Percentiles rank a stretch among this genome's conserved stretches.
phyloP scores from a whole-genome alignment of 2,329 filamentous ascomycete genomes.

The Sphaerulina populicola region DNA sequence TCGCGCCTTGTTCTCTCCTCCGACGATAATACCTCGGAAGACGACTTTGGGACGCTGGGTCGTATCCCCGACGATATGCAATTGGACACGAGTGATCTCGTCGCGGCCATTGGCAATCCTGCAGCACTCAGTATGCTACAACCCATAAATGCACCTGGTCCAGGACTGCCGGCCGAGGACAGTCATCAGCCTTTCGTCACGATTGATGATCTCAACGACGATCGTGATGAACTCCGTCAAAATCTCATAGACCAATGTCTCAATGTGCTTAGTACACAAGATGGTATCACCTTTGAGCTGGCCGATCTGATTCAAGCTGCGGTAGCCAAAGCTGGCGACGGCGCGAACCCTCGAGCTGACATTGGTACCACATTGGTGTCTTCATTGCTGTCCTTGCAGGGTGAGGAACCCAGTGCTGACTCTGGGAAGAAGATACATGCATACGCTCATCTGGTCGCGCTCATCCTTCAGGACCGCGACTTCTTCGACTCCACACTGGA shows the following conservation, averaged over 20 bases:
- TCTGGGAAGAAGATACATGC: slow-evolving; percentile 69
- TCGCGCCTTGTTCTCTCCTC: slow-evolving; percentile 6
- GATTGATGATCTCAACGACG: slow-evolving; percentile 69
- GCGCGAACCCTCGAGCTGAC: slow-evolving; percentile 55
- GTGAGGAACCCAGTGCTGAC: slow-evolving; percentile 43
- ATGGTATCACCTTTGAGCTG: slow-evolving; percentile 81
- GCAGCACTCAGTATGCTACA: slow-evolving; percentile 3
- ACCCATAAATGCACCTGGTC: not conserved
- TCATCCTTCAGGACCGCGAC: slow-evolving; percentile 71
- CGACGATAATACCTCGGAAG: slow-evolving; percentile 21
- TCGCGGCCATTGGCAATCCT: slow-evolving; percentile 17
- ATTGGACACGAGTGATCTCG: slow-evolving; percentile 17
- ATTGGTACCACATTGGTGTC: slow-evolving; percentile 76
- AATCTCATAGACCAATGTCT: slow-evolving; percentile 82
- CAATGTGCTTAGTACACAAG: slow-evolving; percentile 80
- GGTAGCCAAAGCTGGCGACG: slow-evolving; percentile 53
- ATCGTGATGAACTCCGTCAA: slow-evolving; percentile 62
- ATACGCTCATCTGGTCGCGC: slow-evolving; percentile 81
- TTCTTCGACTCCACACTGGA: slow-evolving; percentile 74
- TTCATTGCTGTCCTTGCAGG: slow-evolving; percentile 64
- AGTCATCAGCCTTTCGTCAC: slow-evolving; percentile 44
- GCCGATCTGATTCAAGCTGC: slow-evolving; percentile 75
- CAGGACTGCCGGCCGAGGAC: slow-evolving; percentile 17
- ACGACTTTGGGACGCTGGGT: slow-evolving; percentile 23
- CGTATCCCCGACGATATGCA: slow-evolving; percentile 21